Base-by-base conservation (phyloP, 495 filamentous ascomycete species). In the Podospora australis region DNA sequence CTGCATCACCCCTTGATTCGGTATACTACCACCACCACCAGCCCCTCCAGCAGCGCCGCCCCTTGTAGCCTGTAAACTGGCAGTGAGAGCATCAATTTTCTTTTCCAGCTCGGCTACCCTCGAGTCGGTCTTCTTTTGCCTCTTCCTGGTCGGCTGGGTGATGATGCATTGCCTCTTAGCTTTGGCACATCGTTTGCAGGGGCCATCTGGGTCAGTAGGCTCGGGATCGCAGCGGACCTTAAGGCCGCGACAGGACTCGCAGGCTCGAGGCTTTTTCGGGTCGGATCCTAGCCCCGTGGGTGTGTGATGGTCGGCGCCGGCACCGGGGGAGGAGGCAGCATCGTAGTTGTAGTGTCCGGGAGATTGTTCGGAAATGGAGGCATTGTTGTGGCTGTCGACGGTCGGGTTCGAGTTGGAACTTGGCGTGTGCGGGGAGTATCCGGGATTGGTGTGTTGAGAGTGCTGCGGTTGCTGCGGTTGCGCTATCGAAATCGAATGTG, bases 91-190 rank as follows among this genome's bases (percentile, higher is more conserved):
- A 69, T 96, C 88, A 41, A 98, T 90, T 70, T 94, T 95, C 70
- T 83, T 88, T 68, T 98, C 92, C 34, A 98, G 72, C 68, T 96
- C 91, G 11, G 89, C 84, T 6, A 98, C 90, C 30, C 90, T 79
- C 49, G 80, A 89, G 61, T 96, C 92, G 22, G 86, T 88, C 72
- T 96, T 96, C 72, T 92, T 95, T 70, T 90, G 86, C 23, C 91
- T 74, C 66, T 95, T 96, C 11, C 89, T 75, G 10, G 79, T 88
- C 1, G 90, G 90, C 21, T 79, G 78, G 6, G 89, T 95, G 28
- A 94, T 83, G 24, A 95, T 62, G 55, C 92, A 98, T 47, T 73
- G 69, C 13, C 91, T 74, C 21, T 78, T 77, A 1, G 90, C 86
- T 63, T 96, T 96, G 19, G 81, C 79, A 64, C 92, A 98, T 39